Evolutionary conservation across 495 filamentous ascomycete species (phyloP).

Genomic region (Aspergillus kassunensis): DNA sequence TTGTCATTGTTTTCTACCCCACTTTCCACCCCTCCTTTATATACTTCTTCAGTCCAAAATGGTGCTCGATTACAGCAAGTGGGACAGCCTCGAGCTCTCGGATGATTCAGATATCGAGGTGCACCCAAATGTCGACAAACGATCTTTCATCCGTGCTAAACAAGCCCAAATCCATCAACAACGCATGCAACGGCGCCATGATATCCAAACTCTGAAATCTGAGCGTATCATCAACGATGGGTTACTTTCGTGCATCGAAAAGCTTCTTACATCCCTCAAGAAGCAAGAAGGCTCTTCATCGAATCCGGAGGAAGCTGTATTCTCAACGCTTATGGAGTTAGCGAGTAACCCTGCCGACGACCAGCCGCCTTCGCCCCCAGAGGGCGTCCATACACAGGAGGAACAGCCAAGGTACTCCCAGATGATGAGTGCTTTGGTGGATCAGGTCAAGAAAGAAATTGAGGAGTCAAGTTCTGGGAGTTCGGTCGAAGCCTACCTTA

Average conservation of each 20-base stretch:
- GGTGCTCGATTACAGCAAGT: slow-evolving; percentile 95
- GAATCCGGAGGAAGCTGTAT: slow-evolving; percentile 76
- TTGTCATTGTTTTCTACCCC: slow-evolving; percentile 11
- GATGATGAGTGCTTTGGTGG: slow-evolving; percentile 90
- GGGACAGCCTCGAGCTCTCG: slow-evolving; percentile 91
- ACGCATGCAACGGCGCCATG: slow-evolving; percentile 72
- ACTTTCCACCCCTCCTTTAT: slow-evolving; percentile 22
- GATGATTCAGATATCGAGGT: slow-evolving; percentile 98
- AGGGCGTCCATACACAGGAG: slow-evolving; percentile 71
- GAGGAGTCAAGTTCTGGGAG: slow-evolving; percentile 62
- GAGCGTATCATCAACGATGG: slow-evolving; percentile 92
- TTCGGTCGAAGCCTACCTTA: slow-evolving; percentile 66
- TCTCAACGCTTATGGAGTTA: slow-evolving; percentile 79
- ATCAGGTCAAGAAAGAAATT: slow-evolving; percentile 89
- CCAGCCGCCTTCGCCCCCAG: slow-evolving; percentile 65
- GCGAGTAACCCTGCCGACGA: slow-evolving; percentile 68
- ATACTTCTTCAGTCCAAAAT: slow-evolving; percentile 45
- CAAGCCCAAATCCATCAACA: slow-evolving; percentile 94
- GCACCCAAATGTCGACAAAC: slow-evolving; percentile 98
- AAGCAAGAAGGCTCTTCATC: slow-evolving; percentile 64
- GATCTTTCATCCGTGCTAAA: slow-evolving; percentile 97
- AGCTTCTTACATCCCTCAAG: slow-evolving; percentile 66
- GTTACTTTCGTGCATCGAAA: slow-evolving; percentile 75
- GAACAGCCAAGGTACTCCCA: slow-evolving; percentile 84
- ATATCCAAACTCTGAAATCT: slow-evolving; percentile 89